Evolutionary conservation across 257 asterid species (phyloP), one percentile per base, ranked within the genome.

Genomic region (Solanum sitiens): DNA sequence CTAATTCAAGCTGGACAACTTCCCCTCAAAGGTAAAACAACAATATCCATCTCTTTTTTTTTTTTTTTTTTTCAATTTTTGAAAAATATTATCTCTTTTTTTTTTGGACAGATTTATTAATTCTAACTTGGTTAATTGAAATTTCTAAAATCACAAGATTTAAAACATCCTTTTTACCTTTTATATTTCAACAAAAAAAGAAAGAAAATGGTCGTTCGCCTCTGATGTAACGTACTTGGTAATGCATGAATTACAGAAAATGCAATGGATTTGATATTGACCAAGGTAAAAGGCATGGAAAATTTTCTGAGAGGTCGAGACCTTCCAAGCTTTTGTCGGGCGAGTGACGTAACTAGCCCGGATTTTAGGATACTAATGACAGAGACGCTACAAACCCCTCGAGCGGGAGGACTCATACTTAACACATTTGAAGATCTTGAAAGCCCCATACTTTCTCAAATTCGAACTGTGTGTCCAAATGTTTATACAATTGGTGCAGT

Each of bases 361-460:
- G 68, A 27, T 45, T 87, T 92, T 56, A 90, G 88, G 39, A 3
- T 90, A 59, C 33, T 91, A 9, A 75, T 88, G 83, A 77, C 45
- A 0, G 98, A 93, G 72, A 35, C 91, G 14, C 71, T 20, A 40
- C 92, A 87, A 75, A 89, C 88, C 33, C 76, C 94, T 5, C 91
- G 93, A 79, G 95, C 95, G 20, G 20, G 70, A 20, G 98, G 98
- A 30, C 91, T 95, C 53, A 95, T 95, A 86, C 86, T 95, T 10
- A 94, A 95, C 95, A 92, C 96, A 40, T 93, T 94, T 72, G 96
- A 95, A 86, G 94, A 93, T 32, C 92, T 95, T 10, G 98, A 94
- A 87, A 94, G 91, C 4, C 94, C 95, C 8, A 87, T 92, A 21
- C 91, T 95, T 3, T 82, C 92, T 12, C 87, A 89, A 11, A 79